Percentiles rank a stretch among this genome's conserved stretches.
These are phyloP conservation scores for Litchi chinensis DNA, from an alignment of 345 rosid genomes.

Conservation along the genomic window DNA sequence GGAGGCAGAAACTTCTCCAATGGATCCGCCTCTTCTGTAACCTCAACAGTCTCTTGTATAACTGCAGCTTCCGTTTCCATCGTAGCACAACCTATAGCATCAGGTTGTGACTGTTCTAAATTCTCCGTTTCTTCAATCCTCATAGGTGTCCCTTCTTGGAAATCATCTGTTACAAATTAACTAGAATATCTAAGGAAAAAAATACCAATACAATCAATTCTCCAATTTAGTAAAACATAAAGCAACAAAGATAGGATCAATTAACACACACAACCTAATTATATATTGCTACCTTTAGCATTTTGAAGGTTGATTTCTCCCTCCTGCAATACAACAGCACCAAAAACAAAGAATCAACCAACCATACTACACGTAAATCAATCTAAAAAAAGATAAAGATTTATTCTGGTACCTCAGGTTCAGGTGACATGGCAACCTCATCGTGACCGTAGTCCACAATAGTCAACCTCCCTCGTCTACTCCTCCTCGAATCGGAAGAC, in stretches of 20 bases:
- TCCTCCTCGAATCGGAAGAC: constrained; percentile 29
- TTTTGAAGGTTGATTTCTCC: constrained; percentile 40
- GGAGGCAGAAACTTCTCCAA: constrained; percentile 78
- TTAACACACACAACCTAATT: neutral
- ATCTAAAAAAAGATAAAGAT: neutral
- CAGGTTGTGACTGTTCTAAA: constrained; percentile 43
- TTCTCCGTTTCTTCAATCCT: constrained; percentile 42
- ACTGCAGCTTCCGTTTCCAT: constrained; percentile 46
- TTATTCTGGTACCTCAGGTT: constrained; percentile 47
- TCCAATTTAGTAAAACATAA: neutral
- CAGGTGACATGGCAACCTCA: constrained; percentile 72
- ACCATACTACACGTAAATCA: neutral
- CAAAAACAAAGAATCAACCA: constrained; percentile 15
- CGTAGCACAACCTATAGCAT: constrained; percentile 26
- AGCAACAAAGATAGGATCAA: neutral
- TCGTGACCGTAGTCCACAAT: constrained; percentile 77
- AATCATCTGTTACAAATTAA: constrained; percentile 38
- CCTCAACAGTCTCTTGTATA: constrained; percentile 38
- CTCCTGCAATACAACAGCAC: constrained; percentile 43
- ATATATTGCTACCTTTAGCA: constrained; percentile 34
- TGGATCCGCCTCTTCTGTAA: constrained; percentile 45
- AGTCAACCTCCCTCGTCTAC: constrained; percentile 40
- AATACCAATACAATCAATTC: neutral
- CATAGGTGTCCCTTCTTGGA: constrained; percentile 34
- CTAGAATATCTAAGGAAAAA: neutral